A percentile compares a stretch with the other conserved stretches of the same genome.
phyloP scores from a whole-genome alignment of 768 basidiomycete species.

The Coprinellus micaceus region DNA sequence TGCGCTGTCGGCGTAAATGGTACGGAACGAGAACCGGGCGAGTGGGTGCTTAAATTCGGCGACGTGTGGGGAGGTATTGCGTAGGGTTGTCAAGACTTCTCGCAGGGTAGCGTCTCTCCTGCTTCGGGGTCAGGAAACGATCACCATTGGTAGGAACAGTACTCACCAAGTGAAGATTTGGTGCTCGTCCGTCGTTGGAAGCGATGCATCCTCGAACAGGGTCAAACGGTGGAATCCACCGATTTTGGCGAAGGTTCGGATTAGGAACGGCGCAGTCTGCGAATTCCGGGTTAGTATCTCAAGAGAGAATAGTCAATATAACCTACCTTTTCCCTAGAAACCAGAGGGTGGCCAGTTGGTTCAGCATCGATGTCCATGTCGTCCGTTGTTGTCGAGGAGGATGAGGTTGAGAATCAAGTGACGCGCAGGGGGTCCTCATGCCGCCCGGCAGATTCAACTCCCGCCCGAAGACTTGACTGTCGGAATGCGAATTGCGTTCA shows the following conservation, averaged over 20 bases:
- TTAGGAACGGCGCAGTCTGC: constrained; percentile 78
- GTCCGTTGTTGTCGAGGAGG: no score
- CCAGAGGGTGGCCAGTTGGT: constrained; percentile 41
- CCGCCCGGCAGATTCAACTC: no score
- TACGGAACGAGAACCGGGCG: constrained; percentile 76
- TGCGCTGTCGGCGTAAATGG: constrained; percentile 71
- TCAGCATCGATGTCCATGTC: neutral
- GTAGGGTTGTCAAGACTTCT: constrained; percentile 75
- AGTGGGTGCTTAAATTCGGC: constrained; percentile 78
- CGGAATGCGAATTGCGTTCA: no score
- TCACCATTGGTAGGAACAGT: neutral
- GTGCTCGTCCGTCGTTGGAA: constrained; percentile 78
- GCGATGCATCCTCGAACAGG: constrained; percentile 73
- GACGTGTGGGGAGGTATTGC: constrained; percentile 62
- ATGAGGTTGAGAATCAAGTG: no score
- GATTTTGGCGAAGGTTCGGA: constrained; percentile 79
- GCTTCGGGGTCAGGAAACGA: neutral
- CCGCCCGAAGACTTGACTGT: no score
- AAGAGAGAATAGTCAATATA: neutral
- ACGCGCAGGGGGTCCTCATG: no score
- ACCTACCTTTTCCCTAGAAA: constrained; percentile 62
- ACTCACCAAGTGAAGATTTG: constrained; percentile 77
- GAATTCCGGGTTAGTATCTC: neutral
- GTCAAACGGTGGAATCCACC: constrained; percentile 70
- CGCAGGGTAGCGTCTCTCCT: constrained; percentile 84